Conservation (phyloP, 805 yeast species). For the Hanseniaspora pseudoguilliermondii region DNA sequence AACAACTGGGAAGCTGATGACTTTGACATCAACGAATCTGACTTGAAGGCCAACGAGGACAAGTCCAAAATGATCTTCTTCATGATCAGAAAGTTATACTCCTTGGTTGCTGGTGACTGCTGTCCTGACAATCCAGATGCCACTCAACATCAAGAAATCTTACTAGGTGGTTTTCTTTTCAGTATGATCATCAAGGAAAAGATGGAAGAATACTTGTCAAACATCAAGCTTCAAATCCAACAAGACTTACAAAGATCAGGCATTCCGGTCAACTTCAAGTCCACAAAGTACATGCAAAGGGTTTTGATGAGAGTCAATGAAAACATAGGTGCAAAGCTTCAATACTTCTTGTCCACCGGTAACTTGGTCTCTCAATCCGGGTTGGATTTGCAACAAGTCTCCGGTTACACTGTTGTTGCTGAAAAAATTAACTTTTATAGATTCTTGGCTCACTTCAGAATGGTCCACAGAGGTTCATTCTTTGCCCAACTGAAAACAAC, state of each 20-base stretch:
- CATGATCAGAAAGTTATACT: conserved; percentile 89
- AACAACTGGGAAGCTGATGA: conserved; percentile 27
- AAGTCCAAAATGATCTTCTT: conserved; percentile 79
- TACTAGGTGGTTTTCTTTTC: conserved; percentile 88
- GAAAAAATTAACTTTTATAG: conserved; percentile 96
- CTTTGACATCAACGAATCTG: conserved; percentile 9
- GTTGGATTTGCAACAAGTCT: conserved; percentile 91
- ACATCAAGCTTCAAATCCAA: conserved; percentile 58
- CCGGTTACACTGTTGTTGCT: conserved; percentile 97
- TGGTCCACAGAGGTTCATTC: conserved; percentile 99
- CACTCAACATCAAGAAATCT: conserved; percentile 93
- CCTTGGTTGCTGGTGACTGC: conserved; percentile 94
- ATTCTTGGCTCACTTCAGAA: conserved; percentile 94
- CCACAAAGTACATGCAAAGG: conserved; percentile 68
- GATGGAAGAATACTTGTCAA: conserved; percentile 78
- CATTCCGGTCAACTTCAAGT: conserved; percentile 66
- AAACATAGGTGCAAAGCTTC: conserved; percentile 87
- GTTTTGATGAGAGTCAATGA: conserved; percentile 73
- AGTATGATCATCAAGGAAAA: conserved; percentile 96
- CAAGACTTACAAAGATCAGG: conserved; percentile 65
- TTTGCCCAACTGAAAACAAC: conserved; percentile 96
- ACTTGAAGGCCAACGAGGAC: conserved; percentile 36
- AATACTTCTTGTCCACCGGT: conserved; percentile 92
- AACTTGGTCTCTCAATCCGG: conserved; percentile 94
- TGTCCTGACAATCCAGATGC: conserved; percentile 98